Conservation (phyloP, 2,329 filamentous ascomycete species). For the Ophiognomonia clavigignenti-juglandacearum region DNA sequence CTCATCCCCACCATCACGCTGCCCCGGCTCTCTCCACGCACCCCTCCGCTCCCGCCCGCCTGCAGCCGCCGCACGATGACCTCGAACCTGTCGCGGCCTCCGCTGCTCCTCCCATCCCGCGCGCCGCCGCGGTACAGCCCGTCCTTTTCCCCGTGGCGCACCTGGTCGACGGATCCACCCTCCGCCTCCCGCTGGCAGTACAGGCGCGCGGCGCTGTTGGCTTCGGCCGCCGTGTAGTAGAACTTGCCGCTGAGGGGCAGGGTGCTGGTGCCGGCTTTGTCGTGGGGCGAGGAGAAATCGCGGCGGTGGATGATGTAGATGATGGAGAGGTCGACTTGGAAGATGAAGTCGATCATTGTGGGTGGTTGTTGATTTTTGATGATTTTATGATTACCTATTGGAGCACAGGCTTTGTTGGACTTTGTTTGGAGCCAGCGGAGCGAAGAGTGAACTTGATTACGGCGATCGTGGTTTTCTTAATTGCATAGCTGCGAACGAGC, state of each 20-base stretch:
- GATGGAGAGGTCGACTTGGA: slow-evolving; percentile 15
- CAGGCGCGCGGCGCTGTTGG: slow-evolving; percentile 11
- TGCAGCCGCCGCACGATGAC: slow-evolving; percentile 8
- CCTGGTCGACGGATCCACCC: slow-evolving; percentile 1
- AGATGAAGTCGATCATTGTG: slow-evolving; percentile 15
- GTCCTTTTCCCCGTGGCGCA: slow-evolving; percentile 11
- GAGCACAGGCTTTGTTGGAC: too few species aligned
- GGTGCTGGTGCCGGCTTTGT: slow-evolving; percentile 3
- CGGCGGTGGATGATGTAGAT: slow-evolving; percentile 12
- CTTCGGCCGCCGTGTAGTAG: slow-evolving; percentile 12
- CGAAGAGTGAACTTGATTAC: too few species aligned
- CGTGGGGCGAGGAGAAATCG: slow-evolving; percentile 5
- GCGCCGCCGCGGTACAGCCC: slow-evolving; percentile 12
- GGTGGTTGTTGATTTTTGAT: too few species aligned
- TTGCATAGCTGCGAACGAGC: not conserved
- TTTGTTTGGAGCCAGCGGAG: too few species aligned
- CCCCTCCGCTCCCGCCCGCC: slow-evolving; percentile 8
- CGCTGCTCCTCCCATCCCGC: slow-evolving; percentile 5
- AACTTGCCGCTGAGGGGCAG: slow-evolving; percentile 6
- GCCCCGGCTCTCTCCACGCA: not conserved
- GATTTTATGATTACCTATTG: not conserved
- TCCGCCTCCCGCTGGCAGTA: slow-evolving; percentile 11
- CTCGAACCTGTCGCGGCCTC: slow-evolving; percentile 14
- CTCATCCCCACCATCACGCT: not conserved
- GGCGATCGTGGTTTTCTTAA: not conserved